Percentiles rank a stretch among this genome's conserved stretches.
phyloP scores from a whole-genome alignment of 2,329 filamentous ascomycete species.

The Pyrenochaeta sp. region DNA sequence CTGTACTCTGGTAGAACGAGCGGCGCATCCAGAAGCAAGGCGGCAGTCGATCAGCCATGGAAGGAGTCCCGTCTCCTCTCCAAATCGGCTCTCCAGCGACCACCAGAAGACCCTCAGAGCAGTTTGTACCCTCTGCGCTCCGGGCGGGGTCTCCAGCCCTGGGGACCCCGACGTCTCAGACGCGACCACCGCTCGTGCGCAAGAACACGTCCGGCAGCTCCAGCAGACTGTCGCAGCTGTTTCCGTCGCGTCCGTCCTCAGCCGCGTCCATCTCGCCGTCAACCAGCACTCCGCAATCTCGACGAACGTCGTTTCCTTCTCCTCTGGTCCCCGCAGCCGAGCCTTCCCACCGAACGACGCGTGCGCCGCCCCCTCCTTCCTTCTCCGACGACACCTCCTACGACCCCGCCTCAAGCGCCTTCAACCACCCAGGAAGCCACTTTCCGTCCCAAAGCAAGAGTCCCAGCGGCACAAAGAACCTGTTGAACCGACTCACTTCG shows the following conservation, averaged over 20 bases:
- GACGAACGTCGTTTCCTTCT: constrained; percentile 40
- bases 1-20: background rate
- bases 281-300: constrained; percentile 21
- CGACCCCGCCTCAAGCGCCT: constrained; percentile 26
- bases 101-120: constrained; percentile 24
- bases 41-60: constrained; percentile 26
- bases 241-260: constrained; percentile 42
- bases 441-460: constrained; percentile 21
- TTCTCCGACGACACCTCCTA: constrained; percentile 43
- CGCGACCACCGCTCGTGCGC: constrained; percentile 33
- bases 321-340: constrained; percentile 36
- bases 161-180: constrained; percentile 15
- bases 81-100: constrained; percentile 36
- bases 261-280: constrained; percentile 32
- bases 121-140: constrained; percentile 36
- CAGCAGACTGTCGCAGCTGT: constrained; percentile 46
- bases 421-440: constrained; percentile 24
- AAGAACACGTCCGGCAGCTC: constrained; percentile 41
- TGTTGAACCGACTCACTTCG: constrained; percentile 42
- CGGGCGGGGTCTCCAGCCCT: constrained; percentile 39
- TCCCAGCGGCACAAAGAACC: constrained; percentile 37
- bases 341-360: constrained; percentile 37
- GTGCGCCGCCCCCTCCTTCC: constrained; percentile 40
- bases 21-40: constrained; percentile 1
- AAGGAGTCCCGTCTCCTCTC: constrained; percentile 38